phyloP scores from a whole-genome alignment of 2,329 filamentous ascomycete species.

The Hymenoscyphus linearis region DNA sequence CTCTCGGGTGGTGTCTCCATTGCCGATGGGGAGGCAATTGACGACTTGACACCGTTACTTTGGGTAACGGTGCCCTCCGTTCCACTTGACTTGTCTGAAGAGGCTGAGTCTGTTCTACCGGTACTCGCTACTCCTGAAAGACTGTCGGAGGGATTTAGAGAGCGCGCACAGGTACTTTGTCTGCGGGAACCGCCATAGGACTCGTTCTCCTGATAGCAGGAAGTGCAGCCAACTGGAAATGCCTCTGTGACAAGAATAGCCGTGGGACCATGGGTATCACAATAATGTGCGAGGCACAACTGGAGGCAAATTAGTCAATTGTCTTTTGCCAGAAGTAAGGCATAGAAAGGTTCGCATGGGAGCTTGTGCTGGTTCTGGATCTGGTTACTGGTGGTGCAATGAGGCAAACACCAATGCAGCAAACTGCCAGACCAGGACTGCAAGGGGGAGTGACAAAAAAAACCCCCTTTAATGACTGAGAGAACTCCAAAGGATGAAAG shows the following conservation, averaged over 20 bases:
- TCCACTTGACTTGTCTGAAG: slow-evolving; percentile 19
- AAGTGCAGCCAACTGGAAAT: slow-evolving; percentile 53
- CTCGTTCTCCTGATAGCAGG: slow-evolving; percentile 49
- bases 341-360: slow-evolving; percentile 3
- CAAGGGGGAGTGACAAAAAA: slow-evolving; percentile 8
- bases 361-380: slow-evolving; percentile 5
- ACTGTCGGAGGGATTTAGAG: slow-evolving; percentile 21
- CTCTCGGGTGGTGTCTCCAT: slow-evolving; percentile 56
- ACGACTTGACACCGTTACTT: slow-evolving; percentile 24
- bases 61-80: slow-evolving; percentile 3
- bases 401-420: slow-evolving; percentile 11
- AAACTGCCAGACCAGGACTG: slow-evolving; percentile 8
- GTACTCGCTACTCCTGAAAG: slow-evolving; percentile 13
- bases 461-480: no score
- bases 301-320: slow-evolving; percentile 34
- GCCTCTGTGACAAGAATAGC: slow-evolving; percentile 67
- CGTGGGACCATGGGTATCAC: slow-evolving; percentile 64
- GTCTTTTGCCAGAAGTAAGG: not conserved
- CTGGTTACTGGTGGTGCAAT: slow-evolving; percentile 13
- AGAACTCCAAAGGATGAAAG: not conserved
- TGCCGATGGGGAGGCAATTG: slow-evolving; percentile 34
- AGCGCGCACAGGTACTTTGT: slow-evolving; percentile 26
- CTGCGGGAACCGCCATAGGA: slow-evolving; percentile 16
- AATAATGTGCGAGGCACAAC: slow-evolving; percentile 66
- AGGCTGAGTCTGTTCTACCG: slow-evolving; percentile 14